A percentile compares a stretch with the other conserved stretches of the same genome.
These are phyloP conservation scores for Fusarium transvaalense DNA, from an alignment of 2,329 filamentous ascomycete genomes.

Conservation along the genomic window DNA sequence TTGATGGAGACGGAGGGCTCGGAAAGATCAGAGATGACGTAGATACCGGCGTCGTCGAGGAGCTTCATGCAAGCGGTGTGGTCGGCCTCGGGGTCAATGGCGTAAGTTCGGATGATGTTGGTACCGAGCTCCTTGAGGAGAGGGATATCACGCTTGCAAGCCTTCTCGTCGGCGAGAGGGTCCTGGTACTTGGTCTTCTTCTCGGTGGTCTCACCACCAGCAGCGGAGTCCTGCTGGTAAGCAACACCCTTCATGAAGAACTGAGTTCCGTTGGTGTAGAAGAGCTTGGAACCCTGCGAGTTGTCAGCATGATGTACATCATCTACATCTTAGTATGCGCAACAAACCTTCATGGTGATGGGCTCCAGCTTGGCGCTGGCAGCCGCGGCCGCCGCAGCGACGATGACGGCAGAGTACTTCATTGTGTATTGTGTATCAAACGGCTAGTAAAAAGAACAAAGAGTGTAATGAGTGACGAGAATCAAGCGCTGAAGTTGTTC, in stretches of 20 bases:
- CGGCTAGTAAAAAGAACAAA: constrained; percentile 34
- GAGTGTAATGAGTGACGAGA: constrained; percentile 38
- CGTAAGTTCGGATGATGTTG: constrained; percentile 96
- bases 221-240: constrained; percentile 85
- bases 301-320: background rate
- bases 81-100: constrained; percentile 82
- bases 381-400: constrained; percentile 58
- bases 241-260: constrained; percentile 92
- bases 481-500: constrained; percentile 27
- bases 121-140: constrained; percentile 82
- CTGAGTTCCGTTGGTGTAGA: constrained; percentile 78
- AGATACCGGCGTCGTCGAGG: constrained; percentile 88
- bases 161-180: constrained; percentile 78
- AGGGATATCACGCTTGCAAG: constrained; percentile 88
- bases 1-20: constrained; percentile 88
- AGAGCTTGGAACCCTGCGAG: constrained; percentile 82
- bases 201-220: constrained; percentile 63
- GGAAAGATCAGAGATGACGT: constrained; percentile 91
- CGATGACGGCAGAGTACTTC: constrained; percentile 55
- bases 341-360: constrained; percentile 76
- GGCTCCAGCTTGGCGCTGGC: constrained; percentile 63
- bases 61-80: constrained; percentile 88
- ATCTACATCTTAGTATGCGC: background rate
- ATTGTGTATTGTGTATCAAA: constrained; percentile 48
- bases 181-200: constrained; percentile 75